phyloP scores from a whole-genome alignment of 257 asterid genomes.

The Solanum raphanifolium region DNA sequence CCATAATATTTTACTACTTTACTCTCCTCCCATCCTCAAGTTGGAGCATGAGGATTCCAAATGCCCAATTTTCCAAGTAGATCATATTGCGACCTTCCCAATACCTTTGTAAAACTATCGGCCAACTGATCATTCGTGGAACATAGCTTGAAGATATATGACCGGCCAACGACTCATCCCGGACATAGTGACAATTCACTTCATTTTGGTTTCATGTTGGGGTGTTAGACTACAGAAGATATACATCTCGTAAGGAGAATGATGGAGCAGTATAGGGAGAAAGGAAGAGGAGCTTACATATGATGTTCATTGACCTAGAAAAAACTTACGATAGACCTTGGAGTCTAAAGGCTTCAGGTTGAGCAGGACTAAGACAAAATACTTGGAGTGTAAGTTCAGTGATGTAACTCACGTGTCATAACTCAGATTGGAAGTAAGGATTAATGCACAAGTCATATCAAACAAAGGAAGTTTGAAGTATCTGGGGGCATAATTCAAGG shows the following conservation, averaged over 20 bases:
- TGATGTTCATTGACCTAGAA: neutral
- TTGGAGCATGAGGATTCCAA: neutral
- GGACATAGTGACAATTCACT: neutral
- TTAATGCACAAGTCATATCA: neutral
- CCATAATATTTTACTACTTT: neutral
- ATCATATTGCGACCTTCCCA: neutral
- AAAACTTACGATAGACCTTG: neutral
- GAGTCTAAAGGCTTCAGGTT: neutral
- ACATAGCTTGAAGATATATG: neutral
- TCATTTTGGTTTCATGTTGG: neutral
- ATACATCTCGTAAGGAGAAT: neutral
- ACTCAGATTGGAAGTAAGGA: neutral
- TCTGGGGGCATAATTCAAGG: neutral
- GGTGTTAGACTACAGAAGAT: neutral
- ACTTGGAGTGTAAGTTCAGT: neutral
- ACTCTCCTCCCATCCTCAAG: neutral
- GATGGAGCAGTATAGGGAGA: neutral
- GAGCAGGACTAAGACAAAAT: neutral
- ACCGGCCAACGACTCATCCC: neutral
- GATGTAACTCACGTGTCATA: neutral
- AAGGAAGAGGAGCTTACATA: neutral
- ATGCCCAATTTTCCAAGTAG: neutral
- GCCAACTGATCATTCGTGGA: neutral
- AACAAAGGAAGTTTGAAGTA: neutral
- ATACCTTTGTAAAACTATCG: neutral